phyloP scores from a whole-genome alignment of 371 early-diverging fungal species.

The Mucor plumbeus region DNA sequence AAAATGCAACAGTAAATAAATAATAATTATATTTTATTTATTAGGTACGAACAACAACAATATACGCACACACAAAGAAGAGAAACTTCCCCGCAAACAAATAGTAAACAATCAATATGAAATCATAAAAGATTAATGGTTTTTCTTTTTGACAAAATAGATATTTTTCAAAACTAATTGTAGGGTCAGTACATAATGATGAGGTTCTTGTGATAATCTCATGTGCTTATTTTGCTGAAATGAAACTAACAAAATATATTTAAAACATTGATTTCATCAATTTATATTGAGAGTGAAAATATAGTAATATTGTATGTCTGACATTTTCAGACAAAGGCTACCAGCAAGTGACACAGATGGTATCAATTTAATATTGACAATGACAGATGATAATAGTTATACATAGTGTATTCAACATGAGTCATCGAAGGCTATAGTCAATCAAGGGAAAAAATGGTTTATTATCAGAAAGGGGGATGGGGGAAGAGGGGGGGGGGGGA shows the following conservation, averaged over 20 bases:
- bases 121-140: not conserved
- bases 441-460: not conserved
- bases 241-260: not conserved
- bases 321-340: not conserved
- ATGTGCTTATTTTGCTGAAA: not conserved
- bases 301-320: not conserved
- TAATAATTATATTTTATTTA: not conserved
- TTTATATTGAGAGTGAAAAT: no score
- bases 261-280: not conserved
- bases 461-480: not conserved
- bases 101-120: not conserved
- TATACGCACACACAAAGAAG: not conserved
- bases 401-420: not conserved
- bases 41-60: not conserved
- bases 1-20: not conserved
- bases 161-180: not conserved
- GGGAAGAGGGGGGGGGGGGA: not conserved
- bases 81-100: not conserved
- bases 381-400: not conserved
- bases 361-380: constrained; percentile 1
- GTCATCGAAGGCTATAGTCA: not conserved
- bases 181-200: not conserved
- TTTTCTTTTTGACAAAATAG: no score
- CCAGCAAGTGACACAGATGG: not conserved
- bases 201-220: not conserved